Base-by-base conservation (phyloP, 75 land plant species). In the Adiantum capillusveneris region DNA sequence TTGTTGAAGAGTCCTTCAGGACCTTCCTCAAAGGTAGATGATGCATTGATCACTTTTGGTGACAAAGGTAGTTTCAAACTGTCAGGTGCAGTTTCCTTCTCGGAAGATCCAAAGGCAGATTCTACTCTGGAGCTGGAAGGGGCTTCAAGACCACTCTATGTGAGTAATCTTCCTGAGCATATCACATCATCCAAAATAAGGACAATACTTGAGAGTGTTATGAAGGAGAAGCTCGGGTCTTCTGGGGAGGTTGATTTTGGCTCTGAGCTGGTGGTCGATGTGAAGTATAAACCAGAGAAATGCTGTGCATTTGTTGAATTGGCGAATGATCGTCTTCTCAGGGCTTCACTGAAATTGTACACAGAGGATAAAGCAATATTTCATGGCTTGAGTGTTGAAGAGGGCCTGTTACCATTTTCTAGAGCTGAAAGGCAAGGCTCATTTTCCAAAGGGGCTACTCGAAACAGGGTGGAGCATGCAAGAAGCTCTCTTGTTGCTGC, bases 141-240 rank as follows among this genome's bases (percentile, higher is more conserved):
- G 19, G 25, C 41, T 25, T 42, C 39, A 6, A 29, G 59, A n/a
- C 27, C 36, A 19, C 53, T 70, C 13, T 70, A 44, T 45, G 71
- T 70, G 21, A 56, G 26, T 45, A 70, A 65, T 41, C 19, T 65
- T 25, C 73, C 71, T 17, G 70, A 58, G n/a, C 21, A 65, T 31
- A 51, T 64, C 11, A 50, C 73, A 44, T 20, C 48, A 16, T 28
- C 14, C 6, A 65, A 56, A 39, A 31, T 70, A 22, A 26, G 29
- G 29, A 41, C 37, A 12, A 64, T 65, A 42, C 57, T 70, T 24
- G 72, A 65, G 37, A 31, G 41, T 31, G 73, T 67, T 2, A 34
- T 70, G 31, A 26, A 25, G 26, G 73, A 70, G 31, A 70, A 65
- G 51, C 60, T 70, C 41, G 58, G n/a, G 11, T 27, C 24, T 25